Conservation (phyloP, 208 protist species). For the Trypanosoma platydactyli region DNA sequence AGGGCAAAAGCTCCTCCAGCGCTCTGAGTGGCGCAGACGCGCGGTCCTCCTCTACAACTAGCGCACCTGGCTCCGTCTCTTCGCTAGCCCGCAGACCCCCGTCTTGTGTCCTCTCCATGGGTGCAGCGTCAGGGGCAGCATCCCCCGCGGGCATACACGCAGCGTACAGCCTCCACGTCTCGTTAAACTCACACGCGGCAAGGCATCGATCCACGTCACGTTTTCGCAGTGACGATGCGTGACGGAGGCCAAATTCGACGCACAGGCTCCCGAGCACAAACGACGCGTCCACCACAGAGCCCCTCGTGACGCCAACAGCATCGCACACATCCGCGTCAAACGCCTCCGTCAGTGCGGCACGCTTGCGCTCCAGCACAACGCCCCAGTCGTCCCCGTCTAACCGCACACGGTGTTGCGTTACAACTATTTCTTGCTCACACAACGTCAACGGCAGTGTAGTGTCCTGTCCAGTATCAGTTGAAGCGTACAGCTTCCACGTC, state of each 20-base stretch:
- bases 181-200: conserved; percentile 24
- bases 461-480: not conserved
- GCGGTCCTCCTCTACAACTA: no score
- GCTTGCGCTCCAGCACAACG: conserved; percentile 28
- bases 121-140: no score
- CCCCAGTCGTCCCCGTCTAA: conserved; percentile 49
- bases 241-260: conserved; percentile 30
- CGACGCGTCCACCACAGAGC: conserved; percentile 21
- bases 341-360: conserved; percentile 23
- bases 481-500: conserved; percentile 32
- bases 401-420: conserved; percentile 41
- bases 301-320: conserved; percentile 22
- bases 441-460: no score
- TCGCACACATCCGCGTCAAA: conserved; percentile 39
- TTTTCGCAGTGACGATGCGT: conserved; percentile 18
- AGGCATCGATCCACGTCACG: conserved; percentile 17
- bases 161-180: conserved; percentile 34
- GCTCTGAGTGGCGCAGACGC: no score
- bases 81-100: no score
- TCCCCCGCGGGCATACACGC: not conserved
- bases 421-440: conserved; percentile 9
- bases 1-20: no score
- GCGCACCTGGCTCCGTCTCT: no score
- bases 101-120: no score
- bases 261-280: conserved; percentile 33